Conservation (phyloP, 345 rosid genomes). For the Murraya koenigii region DNA sequence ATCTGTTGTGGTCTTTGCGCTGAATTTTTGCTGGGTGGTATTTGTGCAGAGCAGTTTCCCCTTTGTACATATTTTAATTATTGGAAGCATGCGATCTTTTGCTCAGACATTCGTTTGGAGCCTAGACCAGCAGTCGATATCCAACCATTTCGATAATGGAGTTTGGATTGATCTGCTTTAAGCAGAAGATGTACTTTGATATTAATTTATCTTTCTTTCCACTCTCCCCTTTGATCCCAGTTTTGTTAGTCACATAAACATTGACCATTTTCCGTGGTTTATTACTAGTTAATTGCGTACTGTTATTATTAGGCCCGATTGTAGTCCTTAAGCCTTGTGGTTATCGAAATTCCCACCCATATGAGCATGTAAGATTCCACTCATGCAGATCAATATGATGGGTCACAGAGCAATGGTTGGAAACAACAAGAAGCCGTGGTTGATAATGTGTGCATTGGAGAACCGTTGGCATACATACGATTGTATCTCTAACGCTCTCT, state of each 20-base stretch:
- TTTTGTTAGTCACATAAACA: not conserved
- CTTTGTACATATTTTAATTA: conserved; percentile 51
- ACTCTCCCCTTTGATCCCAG: not conserved
- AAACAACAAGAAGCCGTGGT: too few relatives aligned
- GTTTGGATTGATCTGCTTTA: conserved; percentile 23
- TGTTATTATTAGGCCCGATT: too few relatives aligned
- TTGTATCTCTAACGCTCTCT: not conserved
- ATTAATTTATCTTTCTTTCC: conserved; percentile 21
- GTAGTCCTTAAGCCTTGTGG: too few relatives aligned
- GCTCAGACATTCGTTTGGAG: conserved; percentile 22
- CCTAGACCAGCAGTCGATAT: conserved; percentile 2
- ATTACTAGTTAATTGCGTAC: too few relatives aligned
- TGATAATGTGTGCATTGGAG: not conserved
- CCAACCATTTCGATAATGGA: conserved; percentile 16
- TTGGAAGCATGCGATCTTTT: conserved; percentile 35
- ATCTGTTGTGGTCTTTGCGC: conserved; percentile 23
- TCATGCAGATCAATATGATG: too few relatives aligned
- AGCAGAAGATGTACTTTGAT: conserved; percentile 25
- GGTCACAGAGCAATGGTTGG: too few relatives aligned
- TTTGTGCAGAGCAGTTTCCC: conserved; percentile 32
- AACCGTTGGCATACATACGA: not conserved
- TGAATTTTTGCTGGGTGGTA: conserved; percentile 35
- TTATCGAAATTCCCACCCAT: too few relatives aligned
- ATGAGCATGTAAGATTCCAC: too few relatives aligned
- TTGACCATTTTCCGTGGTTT: not conserved